Evolutionary conservation across 1,284 basidiomycete species (phyloP).

Genomic region (Austropuccinia psidii): DNA sequence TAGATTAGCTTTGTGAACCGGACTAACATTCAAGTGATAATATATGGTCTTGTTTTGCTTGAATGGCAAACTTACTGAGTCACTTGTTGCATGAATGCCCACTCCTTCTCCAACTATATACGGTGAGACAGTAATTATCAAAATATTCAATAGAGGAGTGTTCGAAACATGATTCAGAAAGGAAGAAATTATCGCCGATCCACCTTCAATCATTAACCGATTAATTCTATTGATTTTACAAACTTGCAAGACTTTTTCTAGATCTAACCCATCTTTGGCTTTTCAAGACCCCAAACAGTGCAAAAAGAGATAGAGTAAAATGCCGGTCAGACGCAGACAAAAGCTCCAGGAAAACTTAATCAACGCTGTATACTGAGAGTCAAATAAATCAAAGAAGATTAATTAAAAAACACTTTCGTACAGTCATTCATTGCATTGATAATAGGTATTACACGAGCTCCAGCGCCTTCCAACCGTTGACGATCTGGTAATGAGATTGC

Average conservation of each 20-base stretch:
- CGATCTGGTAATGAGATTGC: slow-evolving; percentile 39
- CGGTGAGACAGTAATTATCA: slow-evolving; percentile 77
- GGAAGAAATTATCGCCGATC: slow-evolving; percentile 69
- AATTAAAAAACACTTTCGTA: not conserved
- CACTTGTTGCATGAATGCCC: slow-evolving; percentile 44
- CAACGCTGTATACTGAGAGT: slow-evolving; percentile 34
- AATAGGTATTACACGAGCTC: slow-evolving; percentile 50
- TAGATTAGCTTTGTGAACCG: not conserved
- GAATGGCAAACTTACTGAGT: slow-evolving; percentile 40
- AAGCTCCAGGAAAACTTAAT: too few species aligned
- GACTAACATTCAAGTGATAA: not conserved
- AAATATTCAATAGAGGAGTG: slow-evolving; percentile 56
- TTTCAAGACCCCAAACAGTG: slow-evolving; percentile 29
- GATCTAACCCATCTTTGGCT: slow-evolving; percentile 51
- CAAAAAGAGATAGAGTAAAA: slow-evolving; percentile 38
- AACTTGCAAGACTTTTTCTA: slow-evolving; percentile 54
- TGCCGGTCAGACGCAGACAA: slow-evolving; percentile 40
- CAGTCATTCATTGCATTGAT: slow-evolving; percentile 49
- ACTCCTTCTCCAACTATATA: slow-evolving; percentile 69
- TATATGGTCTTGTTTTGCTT: too few species aligned
- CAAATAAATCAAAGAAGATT: slow-evolving; percentile 49
- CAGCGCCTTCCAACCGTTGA: slow-evolving; percentile 47
- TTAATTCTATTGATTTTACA: slow-evolving; percentile 57
- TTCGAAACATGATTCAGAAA: slow-evolving; percentile 54
- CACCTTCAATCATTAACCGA: slow-evolving; percentile 92